phyloP scores from a whole-genome alignment of 768 basidiomycete genomes.

The Hygrocybe coccinea region DNA sequence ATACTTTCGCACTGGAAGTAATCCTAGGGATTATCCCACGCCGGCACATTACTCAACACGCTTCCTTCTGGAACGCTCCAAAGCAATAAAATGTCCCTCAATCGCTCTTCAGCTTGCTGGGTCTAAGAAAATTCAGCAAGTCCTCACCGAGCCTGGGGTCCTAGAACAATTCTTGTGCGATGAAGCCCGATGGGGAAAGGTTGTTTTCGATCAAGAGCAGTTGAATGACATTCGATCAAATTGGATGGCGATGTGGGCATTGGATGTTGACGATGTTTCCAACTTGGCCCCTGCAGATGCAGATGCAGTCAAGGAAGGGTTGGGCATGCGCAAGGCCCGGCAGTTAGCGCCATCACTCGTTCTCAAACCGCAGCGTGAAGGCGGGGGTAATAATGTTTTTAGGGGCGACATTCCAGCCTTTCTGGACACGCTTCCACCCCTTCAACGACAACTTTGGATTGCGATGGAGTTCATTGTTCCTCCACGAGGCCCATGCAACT shows the following conservation, averaged over 20 bases:
- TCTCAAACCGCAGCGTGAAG: constrained; percentile 94
- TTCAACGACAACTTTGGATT: constrained; percentile 83
- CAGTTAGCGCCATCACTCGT: constrained; percentile 56
- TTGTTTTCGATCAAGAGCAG: constrained; percentile 33
- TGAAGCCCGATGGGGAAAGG: constrained; percentile 30
- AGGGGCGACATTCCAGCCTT: constrained; percentile 74
- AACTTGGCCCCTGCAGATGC: not conserved
- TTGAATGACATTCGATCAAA: constrained; percentile 56
- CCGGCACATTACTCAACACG: constrained; percentile 65
- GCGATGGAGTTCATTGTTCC: constrained; percentile 93
- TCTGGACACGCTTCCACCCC: constrained; percentile 53
- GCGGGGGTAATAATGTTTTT: constrained; percentile 96
- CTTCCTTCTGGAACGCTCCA: constrained; percentile 70
- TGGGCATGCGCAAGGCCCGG: constrained; percentile 49
- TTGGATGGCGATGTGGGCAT: constrained; percentile 88
- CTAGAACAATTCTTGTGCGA: constrained; percentile 67
- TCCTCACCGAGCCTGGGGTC: constrained; percentile 56
- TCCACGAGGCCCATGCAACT: constrained; percentile 61
- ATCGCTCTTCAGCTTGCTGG: constrained; percentile 93
- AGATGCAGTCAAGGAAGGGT: constrained; percentile 18
- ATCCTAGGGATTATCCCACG: constrained; percentile 70
- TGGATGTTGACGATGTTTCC: constrained; percentile 40
- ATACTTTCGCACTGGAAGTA: constrained; percentile 89
- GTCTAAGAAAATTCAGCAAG: constrained; percentile 92
- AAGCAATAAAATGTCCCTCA: constrained; percentile 89